A percentile compares a stretch with the other conserved stretches of the same genome.
Conservation (phyloP, 2,329 filamentous ascomycete species). For the Plectosphaerella plurivora region DNA sequence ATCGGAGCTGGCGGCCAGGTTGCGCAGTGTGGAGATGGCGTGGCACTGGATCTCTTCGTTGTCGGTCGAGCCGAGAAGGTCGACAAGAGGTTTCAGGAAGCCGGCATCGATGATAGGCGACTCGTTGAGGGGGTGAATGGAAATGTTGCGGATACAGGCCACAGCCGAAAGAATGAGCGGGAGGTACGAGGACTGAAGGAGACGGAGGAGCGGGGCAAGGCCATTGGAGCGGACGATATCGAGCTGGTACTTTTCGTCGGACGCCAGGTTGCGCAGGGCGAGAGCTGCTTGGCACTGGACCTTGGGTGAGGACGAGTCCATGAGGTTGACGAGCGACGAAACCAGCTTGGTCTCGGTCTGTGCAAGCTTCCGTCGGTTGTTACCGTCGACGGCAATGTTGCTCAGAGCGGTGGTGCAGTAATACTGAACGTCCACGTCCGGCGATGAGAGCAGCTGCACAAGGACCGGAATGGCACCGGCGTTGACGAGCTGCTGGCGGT, state of each 20-base stretch:
- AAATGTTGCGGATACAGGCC: conserved; percentile 97
- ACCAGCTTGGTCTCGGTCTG: conserved; percentile 88
- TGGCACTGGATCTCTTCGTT: conserved; percentile 99
- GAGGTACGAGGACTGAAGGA: conserved; percentile 92
- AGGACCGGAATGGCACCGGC: conserved; percentile 97
- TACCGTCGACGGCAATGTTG: conserved; percentile 94
- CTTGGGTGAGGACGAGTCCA: conserved; percentile 96
- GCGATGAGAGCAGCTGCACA: conserved; percentile 86
- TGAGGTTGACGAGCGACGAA: conserved; percentile 88
- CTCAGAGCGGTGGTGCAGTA: conserved; percentile 98
- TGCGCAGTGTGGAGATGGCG: conserved; percentile 92
- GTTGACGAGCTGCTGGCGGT: conserved; percentile 93
- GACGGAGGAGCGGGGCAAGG: conserved; percentile 76
- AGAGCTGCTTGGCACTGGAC: conserved; percentile 97
- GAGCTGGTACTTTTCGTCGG: conserved; percentile 97
- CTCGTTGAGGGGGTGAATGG: conserved; percentile 95
- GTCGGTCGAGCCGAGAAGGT: conserved; percentile 89
- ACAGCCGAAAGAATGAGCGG: conserved; percentile 95
- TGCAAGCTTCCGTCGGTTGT: conserved; percentile 85
- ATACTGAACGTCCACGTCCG: conserved; percentile 97
- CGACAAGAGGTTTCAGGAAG: conserved; percentile 89
- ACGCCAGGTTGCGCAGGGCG: conserved; percentile 89
- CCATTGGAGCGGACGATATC: conserved; percentile 92
- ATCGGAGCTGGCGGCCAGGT: conserved; percentile 93
- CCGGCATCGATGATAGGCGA: conserved; percentile 98